Evolutionary conservation across 2,329 filamentous ascomycete genomes (phyloP), one percentile per base, ranked within the genome.

Genomic region (Lachnum nothofagi): DNA sequence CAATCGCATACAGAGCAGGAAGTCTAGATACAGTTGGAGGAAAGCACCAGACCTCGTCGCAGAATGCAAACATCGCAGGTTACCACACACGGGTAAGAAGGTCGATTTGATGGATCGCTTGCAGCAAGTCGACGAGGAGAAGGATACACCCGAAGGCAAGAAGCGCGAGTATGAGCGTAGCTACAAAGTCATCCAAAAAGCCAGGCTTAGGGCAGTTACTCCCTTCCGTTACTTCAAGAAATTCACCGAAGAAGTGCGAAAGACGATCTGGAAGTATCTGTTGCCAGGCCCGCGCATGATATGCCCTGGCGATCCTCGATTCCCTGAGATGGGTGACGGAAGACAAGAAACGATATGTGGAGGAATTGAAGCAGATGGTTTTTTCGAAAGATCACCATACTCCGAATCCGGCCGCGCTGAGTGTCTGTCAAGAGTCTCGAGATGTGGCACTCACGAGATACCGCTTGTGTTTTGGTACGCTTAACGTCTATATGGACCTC

Each of bases 231-330:
- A 33, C 14, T 33, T 33, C 29, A 33, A 33, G 74, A 25, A 64
- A 65, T 23, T 60, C 51, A 0, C 68, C 70, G 2, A 76, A 63
- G 31, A 66, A 65, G 12, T 65, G 58, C 65, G 72, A 72, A 60
- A 74, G 74, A 1, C 53, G 55, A 23, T 62, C 57, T 33, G 29
- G 29, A 16, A 33, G 3, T 12, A 33, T n/a, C 16, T 16, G 5
- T 33, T 33, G 16, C 29, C 12, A n/a, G 29, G 29, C 14, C 29
- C 12, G 5, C 29, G 29, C 14, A 33, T 16, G 14, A 33, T 33
- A 33, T 33, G 29, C 8, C 29, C 29, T 6, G 29, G 29, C 16
- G 29, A 33, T 33, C 29, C 29, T 16, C 29, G 29, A n/a, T 1
- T n/a, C 29, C 8, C 16, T 16, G 8, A n/a, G 2, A 3, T 8